These are phyloP conservation scores for Salvia splendens DNA, from an alignment of 257 asterid species.

Conservation along the genomic window DNA sequence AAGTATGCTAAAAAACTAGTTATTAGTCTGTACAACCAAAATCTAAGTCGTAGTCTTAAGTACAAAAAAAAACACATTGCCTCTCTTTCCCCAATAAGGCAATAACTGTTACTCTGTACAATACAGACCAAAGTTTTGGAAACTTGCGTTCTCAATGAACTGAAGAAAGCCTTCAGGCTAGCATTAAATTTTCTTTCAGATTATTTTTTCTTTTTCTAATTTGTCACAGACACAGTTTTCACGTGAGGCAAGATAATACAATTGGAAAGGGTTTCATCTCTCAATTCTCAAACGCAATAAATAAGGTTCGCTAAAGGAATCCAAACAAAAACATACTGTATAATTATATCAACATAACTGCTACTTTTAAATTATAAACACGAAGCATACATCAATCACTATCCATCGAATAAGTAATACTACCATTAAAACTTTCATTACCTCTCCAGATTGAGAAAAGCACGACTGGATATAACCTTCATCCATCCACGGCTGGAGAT, in stretches of 20 bases:
- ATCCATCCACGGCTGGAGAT: conserved; percentile 98
- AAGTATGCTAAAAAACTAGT: no score
- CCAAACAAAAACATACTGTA: conserved; percentile 13
- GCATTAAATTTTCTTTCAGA: not conserved
- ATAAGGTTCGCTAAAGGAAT: conserved; percentile 11
- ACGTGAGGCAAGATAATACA: conserved; percentile 15
- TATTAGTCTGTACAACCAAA: not conserved
- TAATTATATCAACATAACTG: conserved; percentile 22
- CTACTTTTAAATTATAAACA: not conserved
- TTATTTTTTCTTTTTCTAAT: not conserved
- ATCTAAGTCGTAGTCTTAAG: not conserved
- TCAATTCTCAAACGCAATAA: no score
- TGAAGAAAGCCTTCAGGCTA: not conserved
- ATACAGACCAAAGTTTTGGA: not conserved
- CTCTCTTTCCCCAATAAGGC: not conserved
- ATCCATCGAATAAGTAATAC: conserved; percentile 11
- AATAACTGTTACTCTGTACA: not conserved
- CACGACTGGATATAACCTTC: conserved; percentile 79
- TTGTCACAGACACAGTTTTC: not conserved
- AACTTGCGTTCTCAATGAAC: not conserved
- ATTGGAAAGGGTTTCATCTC: no score
- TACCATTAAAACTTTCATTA: conserved; percentile 20
- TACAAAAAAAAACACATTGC: not conserved
- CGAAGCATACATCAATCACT: conserved; percentile 12
- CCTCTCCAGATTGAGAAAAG: conserved; percentile 82